Conservation (phyloP, 371 early-diverging fungal genomes). For the Paraphysoderma sedebokerense region DNA sequence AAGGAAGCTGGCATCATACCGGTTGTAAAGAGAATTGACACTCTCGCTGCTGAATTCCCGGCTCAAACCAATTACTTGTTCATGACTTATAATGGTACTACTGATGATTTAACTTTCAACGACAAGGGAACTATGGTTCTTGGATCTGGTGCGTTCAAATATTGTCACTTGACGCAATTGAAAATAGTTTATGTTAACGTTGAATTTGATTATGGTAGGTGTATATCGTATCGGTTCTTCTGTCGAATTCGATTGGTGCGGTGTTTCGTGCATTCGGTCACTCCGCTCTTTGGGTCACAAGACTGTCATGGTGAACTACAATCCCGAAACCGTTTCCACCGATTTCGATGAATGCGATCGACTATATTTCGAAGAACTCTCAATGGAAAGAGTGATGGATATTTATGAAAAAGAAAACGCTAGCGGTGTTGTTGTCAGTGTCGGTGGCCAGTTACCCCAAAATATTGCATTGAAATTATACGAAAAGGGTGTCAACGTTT, state of each 20-base stretch:
- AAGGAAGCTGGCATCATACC: constrained; percentile 49
- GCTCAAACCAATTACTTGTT: constrained; percentile 82
- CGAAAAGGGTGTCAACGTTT: constrained; percentile 40
- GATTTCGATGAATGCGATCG: constrained; percentile 91
- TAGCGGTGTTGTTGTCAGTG: constrained; percentile 61
- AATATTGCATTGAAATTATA: constrained; percentile 77
- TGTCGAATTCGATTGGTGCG: constrained; percentile 92
- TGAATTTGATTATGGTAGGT: too few species aligned
- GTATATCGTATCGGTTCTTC: constrained; percentile 88
- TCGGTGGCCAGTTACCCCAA: constrained; percentile 86
- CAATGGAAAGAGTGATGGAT: constrained; percentile 78
- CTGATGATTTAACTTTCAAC: constrained; percentile 63
- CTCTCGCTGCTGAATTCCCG: constrained; percentile 85
- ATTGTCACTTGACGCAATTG: too few species aligned
- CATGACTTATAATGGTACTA: constrained; percentile 75
- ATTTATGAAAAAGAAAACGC: constrained; percentile 73
- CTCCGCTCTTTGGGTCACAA: constrained; percentile 55
- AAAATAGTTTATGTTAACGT: too few species aligned
- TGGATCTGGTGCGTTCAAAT: too few species aligned
- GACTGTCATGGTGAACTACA: constrained; percentile 93
- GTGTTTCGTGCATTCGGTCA: constrained; percentile 61
- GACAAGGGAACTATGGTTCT: constrained; percentile 83
- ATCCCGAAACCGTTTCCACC: constrained; percentile 91
- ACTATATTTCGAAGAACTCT: constrained; percentile 83
- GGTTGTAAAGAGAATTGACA: constrained; percentile 82